Percentiles rank a stretch among this genome's conserved stretches.
These are phyloP conservation scores for Yamadazyma triangularis DNA, from an alignment of 1,139 yeast species.

Conservation along the genomic window DNA sequence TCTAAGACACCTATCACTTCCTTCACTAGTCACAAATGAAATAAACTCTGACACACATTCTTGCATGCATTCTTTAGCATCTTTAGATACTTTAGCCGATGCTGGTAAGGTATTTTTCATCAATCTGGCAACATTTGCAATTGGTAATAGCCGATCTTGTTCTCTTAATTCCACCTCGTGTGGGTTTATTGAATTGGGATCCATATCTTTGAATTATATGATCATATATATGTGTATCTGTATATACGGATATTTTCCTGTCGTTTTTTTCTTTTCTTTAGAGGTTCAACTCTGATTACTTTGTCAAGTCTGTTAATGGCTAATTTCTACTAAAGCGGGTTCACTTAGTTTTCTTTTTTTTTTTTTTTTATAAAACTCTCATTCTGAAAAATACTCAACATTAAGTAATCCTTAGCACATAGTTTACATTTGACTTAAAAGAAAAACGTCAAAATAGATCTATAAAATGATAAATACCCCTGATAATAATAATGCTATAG, in stretches of 20 bases:
- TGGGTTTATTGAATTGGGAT: constrained; percentile 16
- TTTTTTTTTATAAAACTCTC: no score
- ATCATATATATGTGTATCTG: neutral
- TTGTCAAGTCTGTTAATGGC: constrained; percentile 13
- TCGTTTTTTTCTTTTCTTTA: no score
- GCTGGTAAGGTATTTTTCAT: constrained; percentile 46
- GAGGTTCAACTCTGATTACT: constrained; percentile 6
- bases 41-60: constrained; percentile 55
- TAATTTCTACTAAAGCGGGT: no score
- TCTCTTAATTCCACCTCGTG: constrained; percentile 53
- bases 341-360: no score
- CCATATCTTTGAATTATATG: constrained; percentile 6
- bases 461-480: neutral
- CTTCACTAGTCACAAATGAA: constrained; percentile 59
- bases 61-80: constrained; percentile 49
- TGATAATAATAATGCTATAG: neutral
- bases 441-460: no score
- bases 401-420: no score
- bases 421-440: no score
- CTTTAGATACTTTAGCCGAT: constrained; percentile 45
- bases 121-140: constrained; percentile 55
- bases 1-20: constrained; percentile 60
- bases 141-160: constrained; percentile 76
- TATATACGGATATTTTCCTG: no score
- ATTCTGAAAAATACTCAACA: no score